Conservation (phyloP, 192 early-diverging fungal genomes). For the Obelidium mucronatum region DNA sequence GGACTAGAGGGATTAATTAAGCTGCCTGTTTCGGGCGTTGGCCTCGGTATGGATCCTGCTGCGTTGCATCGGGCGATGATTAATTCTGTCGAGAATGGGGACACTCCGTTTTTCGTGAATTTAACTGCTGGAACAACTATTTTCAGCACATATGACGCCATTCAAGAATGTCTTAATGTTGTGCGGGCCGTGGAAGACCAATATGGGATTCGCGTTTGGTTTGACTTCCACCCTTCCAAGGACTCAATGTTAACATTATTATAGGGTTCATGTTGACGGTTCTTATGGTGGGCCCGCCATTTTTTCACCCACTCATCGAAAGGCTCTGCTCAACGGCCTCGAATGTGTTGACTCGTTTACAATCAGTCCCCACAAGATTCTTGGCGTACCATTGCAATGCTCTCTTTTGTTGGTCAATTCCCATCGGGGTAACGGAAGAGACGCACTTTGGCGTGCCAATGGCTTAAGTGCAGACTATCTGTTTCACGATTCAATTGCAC, state of each 20-base stretch:
- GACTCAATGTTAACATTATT: too few relatives aligned
- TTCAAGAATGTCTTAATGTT: conserved; percentile 61
- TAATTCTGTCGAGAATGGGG: conserved; percentile 40
- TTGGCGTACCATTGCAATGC: conserved; percentile 82
- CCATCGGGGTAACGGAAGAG: conserved; percentile 39
- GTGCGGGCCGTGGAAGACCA: conserved; percentile 57
- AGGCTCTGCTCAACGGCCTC: conserved; percentile 8
- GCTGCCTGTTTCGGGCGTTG: conserved; percentile 68
- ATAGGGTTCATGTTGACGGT: conserved; percentile 82
- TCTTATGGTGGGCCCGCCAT: conserved; percentile 78
- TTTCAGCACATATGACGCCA: conserved; percentile 80
- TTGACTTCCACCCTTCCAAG: too few relatives aligned
- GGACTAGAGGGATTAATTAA: conserved; percentile 71
- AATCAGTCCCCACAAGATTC: conserved; percentile 84
- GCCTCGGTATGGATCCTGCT: conserved; percentile 53
- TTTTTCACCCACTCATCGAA: conserved; percentile 57
- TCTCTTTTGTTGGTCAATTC: conserved; percentile 69
- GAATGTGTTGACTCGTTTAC: conserved; percentile 71
- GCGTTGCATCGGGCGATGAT: background rate
- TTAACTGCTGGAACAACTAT: conserved; percentile 87
- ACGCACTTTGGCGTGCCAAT: conserved; percentile 66
- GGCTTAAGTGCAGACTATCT: conserved; percentile 72
- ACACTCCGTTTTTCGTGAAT: conserved; percentile 81
- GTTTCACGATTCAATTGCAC: conserved; percentile 55
- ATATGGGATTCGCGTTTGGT: conserved; percentile 4